phyloP scores from a whole-genome alignment of 495 filamentous ascomycete genomes.

The Hypomontagnella monticulosa region DNA sequence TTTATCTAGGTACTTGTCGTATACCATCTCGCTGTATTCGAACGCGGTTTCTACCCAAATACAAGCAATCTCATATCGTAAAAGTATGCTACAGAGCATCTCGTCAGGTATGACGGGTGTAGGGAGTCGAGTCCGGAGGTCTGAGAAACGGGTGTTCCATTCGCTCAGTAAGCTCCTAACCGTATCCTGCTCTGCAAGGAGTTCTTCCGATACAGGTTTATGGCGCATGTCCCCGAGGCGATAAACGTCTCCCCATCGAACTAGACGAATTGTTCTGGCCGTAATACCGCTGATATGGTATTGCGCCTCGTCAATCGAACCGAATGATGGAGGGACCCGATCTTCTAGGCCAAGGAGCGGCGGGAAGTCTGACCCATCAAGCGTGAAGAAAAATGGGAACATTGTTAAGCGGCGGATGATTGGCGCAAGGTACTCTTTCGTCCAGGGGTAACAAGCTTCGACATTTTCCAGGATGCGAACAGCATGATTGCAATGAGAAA shows the following conservation, averaged over 20 bases:
- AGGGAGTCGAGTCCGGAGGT: slow-evolving; percentile 13
- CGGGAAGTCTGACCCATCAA: slow-evolving; percentile 31
- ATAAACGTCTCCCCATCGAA: slow-evolving; percentile 43
- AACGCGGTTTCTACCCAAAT: slow-evolving; percentile 53
- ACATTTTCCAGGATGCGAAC: slow-evolving; percentile 49
- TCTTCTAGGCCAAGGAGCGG: slow-evolving; percentile 32
- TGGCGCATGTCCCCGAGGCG: slow-evolving; percentile 28
- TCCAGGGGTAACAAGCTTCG: slow-evolving; percentile 41
- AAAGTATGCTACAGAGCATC: slow-evolving; percentile 25
- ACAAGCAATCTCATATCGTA: slow-evolving; percentile 26
- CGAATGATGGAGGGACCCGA: slow-evolving; percentile 23
- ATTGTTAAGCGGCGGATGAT: slow-evolving; percentile 55
- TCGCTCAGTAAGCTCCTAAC: slow-evolving; percentile 17
- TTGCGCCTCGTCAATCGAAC: slow-evolving; percentile 28
- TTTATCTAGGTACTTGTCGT: slow-evolving; percentile 48
- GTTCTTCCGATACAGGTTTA: slow-evolving; percentile 17
- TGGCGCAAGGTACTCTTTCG: slow-evolving; percentile 54
- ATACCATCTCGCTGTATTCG: slow-evolving; percentile 47
- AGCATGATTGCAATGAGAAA: slow-evolving; percentile 54
- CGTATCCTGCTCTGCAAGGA: slow-evolving; percentile 23
- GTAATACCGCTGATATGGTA: slow-evolving; percentile 40
- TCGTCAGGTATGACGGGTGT: neutral
- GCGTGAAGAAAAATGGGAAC: slow-evolving; percentile 48
- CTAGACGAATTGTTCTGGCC: slow-evolving; percentile 41
- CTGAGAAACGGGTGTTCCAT: slow-evolving; percentile 42